phyloP scores from a whole-genome alignment of 768 basidiomycete species.

The Kwoniella sp. region DNA sequence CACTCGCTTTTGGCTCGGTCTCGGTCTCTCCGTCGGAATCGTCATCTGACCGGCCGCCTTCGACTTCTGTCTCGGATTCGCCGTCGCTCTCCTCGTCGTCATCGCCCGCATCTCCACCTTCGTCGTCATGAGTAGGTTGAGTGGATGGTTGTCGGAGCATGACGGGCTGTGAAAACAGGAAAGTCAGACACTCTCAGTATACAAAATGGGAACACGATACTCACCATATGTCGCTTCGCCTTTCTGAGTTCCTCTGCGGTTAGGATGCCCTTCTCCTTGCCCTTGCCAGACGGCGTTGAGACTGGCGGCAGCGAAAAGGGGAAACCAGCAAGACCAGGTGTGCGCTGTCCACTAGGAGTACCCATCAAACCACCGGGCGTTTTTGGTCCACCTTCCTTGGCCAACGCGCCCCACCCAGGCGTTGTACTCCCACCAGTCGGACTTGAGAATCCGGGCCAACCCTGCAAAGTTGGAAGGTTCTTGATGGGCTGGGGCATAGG shows the following conservation, averaged over 20 bases:
- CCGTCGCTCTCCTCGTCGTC: constrained; percentile 46
- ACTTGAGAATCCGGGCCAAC: constrained; percentile 35
- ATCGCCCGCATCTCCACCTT: constrained; percentile 35
- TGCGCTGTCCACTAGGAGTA: constrained; percentile 25
- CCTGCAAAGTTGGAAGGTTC: constrained; percentile 53
- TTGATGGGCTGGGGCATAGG: constrained; percentile 55
- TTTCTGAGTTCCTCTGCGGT: constrained; percentile 49
- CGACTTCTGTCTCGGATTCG: constrained; percentile 30
- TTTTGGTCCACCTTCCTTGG: constrained; percentile 33
- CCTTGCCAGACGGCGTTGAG: constrained; percentile 17
- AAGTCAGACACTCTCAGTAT: constrained; percentile 2
- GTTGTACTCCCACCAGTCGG: constrained; percentile 26
- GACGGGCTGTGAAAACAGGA: constrained; percentile 46
- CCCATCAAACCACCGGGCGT: constrained; percentile 20
- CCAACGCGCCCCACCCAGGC: constrained; percentile 43
- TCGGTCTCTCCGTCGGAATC: constrained; percentile 48
- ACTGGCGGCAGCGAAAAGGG: constrained; percentile 29
- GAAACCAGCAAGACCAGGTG: constrained; percentile 43
- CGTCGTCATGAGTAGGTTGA: constrained; percentile 27
- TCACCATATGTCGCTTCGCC: constrained; percentile 52
- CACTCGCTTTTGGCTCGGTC: constrained; percentile 25
- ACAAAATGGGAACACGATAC: constrained; percentile 13
- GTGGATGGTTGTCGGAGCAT: constrained; percentile 54
- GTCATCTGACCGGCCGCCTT: constrained; percentile 31
- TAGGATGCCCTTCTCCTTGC: constrained; percentile 21